Evolutionary conservation across 2,329 filamentous ascomycete genomes (phyloP), one percentile per base, ranked within the genome.

Genomic region (Ceratocystis papillata): DNA sequence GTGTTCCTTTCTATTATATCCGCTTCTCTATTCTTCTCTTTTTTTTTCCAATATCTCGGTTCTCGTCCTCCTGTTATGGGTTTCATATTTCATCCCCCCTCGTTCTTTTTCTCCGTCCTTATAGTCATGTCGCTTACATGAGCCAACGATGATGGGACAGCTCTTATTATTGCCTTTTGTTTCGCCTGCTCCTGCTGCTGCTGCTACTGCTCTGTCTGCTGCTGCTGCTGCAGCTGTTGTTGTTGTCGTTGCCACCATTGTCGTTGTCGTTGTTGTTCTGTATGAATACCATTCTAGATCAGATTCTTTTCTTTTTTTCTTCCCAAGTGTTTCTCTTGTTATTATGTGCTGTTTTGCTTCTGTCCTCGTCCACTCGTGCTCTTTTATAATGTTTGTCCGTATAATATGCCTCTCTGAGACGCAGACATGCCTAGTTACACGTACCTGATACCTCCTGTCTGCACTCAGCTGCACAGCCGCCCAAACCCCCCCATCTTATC

Each of bases 81-180:
- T 22, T 63, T 46, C n/a, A 63, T 63, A 25, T 20, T 50, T 25
- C 12, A 12, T 63, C 41, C n/a, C 41, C 33, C 25, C 17, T 15
- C 46, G 46, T 64, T 12, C n/a, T 57, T 20, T 44, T 37, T 55
- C 20, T 41, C 25, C n/a, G 22, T 25, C 50, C 53, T 28, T 59
- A 59, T 48, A 64, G 63, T 28, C 63, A 64, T 64, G 63, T 22
- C 63, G 48, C 50, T 59, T 57, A 57, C 50, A 64, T 64, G 63
- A 64, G 63, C 63, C 57, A 63, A 64, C 59, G 48, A 64, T 64
- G 20, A 57, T 59, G 37, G 63, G 50, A 33, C 48, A 53, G 22
- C 30, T 33, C 55, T 59, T 59, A 30, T 59, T 55, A 41, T 41
- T 41, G 37, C 10, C 37, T 41, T 41, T 41, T 41, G 37, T 41